Evolutionary conservation across 176 grass and related monocot species (phyloP), one percentile per base, ranked within the genome.

Genomic region (Stipa capillata): DNA sequence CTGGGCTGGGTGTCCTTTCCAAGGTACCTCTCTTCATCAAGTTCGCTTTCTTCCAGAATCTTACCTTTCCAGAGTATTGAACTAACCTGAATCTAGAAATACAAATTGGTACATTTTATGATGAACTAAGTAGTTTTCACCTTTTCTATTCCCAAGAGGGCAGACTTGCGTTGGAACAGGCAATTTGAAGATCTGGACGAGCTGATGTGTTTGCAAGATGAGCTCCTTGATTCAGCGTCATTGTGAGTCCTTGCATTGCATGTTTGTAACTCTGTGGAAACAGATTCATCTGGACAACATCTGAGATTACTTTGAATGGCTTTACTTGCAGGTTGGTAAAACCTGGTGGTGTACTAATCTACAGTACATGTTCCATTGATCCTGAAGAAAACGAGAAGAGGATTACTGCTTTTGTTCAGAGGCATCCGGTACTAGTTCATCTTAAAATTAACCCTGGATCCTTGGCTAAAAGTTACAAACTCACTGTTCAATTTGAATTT

Each of bases 131-230:
- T n/a, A 24, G 7, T 21, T n/a, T n/a, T n/a, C 57, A 58, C 51
- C 17, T 75, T 73, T 78, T 53, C 24, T 74, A 68, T 86, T 72
- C 25, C 56, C 53, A 86, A 97, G 94, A 91, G 91, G 77, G 91
- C 94, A 67, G 94, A 97, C 75, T 88, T 97, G 61, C 94, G 94
- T 65, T 97, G 94, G 94, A 97, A 97, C 78, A 93, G 94, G 72
- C 63, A 82, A 42, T 89, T 90, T 60, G 88, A 97, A 91, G 91
- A 97, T 86, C 70, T 97, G 65, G 91, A 94, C 86, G 89, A 88
- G 63, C 87, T 97, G 73, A 84, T 35, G 50, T 62, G 49, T 87
- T 81, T 97, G 77, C 94, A 97, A 83, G 91, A 97, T 43, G 82
- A 94, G 67, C 94, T 97, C 27, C 86, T 97, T 83, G 82, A 97